Conservation (phyloP, 371 early-diverging fungal genomes). For the Mucor mucedo region DNA sequence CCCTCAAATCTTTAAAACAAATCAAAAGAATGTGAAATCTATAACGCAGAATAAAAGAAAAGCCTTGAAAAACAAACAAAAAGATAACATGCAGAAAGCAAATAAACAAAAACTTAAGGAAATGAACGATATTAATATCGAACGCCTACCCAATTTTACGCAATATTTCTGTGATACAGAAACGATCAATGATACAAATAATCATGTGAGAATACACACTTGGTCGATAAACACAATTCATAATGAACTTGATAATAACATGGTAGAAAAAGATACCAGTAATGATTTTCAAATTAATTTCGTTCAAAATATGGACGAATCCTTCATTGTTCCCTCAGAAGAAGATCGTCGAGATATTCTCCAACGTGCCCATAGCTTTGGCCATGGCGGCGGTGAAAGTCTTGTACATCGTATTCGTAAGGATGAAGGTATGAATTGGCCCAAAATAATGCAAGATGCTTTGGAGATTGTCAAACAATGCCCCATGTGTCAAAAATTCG, state of each 20-base stretch:
- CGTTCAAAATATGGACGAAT: constrained; percentile 1
- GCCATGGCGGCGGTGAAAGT: constrained; percentile 26
- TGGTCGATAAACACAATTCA: constrained; percentile 1
- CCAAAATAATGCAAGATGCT: constrained; percentile 12
- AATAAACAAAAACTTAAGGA: neutral
- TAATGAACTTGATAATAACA: neutral
- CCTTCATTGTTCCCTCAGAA: constrained; percentile 10
- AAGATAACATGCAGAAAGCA: neutral
- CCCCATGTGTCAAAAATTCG: constrained; percentile 18
- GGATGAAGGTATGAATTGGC: constrained; percentile 20
- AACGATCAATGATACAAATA: neutral
- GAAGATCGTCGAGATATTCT: constrained; percentile 12
- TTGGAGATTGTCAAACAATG: constrained; percentile 10
- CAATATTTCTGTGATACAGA: neutral
- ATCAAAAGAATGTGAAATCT: neutral
- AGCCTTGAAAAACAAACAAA: neutral
- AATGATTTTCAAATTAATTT: neutral
- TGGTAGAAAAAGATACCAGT: neutral
- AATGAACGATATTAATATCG: neutral
- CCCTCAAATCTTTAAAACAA: neutral
- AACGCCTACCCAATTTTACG: no score
- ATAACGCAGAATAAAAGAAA: neutral
- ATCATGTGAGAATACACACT: neutral
- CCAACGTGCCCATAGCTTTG: constrained; percentile 11
- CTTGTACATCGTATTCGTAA: constrained; percentile 12